A percentile compares a stretch with the other conserved stretches of the same genome.
Evolutionary conservation across 148 eudicot genomes (phyloP).

Genomic region (Dianthus caryophyllus): DNA sequence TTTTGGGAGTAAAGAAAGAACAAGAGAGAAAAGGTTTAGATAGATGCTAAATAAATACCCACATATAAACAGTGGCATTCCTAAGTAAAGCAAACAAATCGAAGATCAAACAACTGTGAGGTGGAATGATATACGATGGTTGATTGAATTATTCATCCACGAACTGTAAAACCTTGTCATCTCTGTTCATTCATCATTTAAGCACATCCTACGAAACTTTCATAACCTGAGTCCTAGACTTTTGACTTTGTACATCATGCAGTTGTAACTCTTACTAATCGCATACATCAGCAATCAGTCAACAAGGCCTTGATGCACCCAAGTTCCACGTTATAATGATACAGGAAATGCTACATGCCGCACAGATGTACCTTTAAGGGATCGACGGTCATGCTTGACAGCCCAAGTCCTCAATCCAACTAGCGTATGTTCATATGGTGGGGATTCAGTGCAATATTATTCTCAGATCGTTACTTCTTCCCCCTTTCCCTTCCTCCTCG

Average conservation of each 20-base stretch:
- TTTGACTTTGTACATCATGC: neutral
- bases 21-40: neutral
- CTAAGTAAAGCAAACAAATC: neutral
- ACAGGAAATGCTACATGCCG: slow-evolving; percentile 1
- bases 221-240: neutral
- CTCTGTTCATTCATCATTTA: neutral
- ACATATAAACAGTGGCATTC: neutral
- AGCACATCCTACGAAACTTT: neutral
- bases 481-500: slow-evolving; percentile 10
- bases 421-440: slow-evolving; percentile 11
- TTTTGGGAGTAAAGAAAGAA: neutral
- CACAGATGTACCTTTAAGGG: slow-evolving; percentile 28
- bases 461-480: slow-evolving; percentile 18
- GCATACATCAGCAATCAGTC: neutral
- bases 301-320: neutral
- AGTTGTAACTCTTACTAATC: neutral
- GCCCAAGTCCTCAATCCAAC: slow-evolving; percentile 13
- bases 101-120: neutral
- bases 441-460: slow-evolving; percentile 5
- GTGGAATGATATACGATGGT: neutral
- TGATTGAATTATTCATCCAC: neutral
- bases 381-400: slow-evolving; percentile 37
- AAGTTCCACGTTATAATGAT: neutral
- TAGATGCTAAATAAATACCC: neutral
- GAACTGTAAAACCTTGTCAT: neutral